A percentile compares a stretch with the other conserved stretches of the same genome.
Conservation (phyloP, 805 yeast species). For the Cyberlindnera americana region DNA sequence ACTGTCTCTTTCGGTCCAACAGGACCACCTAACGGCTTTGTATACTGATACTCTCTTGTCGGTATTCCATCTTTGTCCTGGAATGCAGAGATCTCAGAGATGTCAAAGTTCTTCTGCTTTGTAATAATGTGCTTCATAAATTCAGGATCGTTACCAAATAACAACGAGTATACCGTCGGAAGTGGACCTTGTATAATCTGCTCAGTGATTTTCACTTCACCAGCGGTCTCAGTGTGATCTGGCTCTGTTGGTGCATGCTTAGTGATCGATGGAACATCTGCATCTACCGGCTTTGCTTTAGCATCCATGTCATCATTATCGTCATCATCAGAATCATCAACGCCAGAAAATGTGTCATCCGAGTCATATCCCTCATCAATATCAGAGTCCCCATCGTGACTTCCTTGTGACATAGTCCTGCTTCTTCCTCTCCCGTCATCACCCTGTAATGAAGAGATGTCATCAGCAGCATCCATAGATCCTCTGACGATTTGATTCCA, state of each 20-base stretch:
- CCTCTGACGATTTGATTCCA: constrained; percentile 50
- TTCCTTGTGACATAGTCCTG: constrained; percentile 2
- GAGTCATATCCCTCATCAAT: constrained; percentile 12
- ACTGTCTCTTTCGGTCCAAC: constrained; percentile 76
- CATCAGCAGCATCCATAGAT: constrained; percentile 15
- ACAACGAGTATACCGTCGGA: constrained; percentile 53
- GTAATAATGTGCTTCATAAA: constrained; percentile 43
- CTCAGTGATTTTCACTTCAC: constrained; percentile 55
- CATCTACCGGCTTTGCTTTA: background rate
- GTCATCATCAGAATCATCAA: constrained; percentile 13
- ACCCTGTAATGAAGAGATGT: constrained; percentile 13
- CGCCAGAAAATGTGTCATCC: constrained; percentile 13
- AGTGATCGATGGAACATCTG: constrained; percentile 3
- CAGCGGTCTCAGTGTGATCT: constrained; percentile 40
- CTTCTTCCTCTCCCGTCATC: constrained; percentile 6
- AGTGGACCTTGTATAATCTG: constrained; percentile 57
- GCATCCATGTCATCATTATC: constrained; percentile 4
- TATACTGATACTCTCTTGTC: constrained; percentile 51
- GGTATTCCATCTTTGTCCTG: constrained; percentile 27
- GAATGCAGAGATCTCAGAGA: constrained; percentile 46
- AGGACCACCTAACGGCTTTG: constrained; percentile 61
- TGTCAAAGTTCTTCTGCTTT: constrained; percentile 61
- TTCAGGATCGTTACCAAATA: constrained; percentile 59
- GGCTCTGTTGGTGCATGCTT: constrained; percentile 47
- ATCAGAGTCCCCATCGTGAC: constrained; percentile 10